These are phyloP conservation scores for Thelonectria rubi DNA, from an alignment of 2,329 filamentous ascomycete genomes.

Conservation along the genomic window DNA sequence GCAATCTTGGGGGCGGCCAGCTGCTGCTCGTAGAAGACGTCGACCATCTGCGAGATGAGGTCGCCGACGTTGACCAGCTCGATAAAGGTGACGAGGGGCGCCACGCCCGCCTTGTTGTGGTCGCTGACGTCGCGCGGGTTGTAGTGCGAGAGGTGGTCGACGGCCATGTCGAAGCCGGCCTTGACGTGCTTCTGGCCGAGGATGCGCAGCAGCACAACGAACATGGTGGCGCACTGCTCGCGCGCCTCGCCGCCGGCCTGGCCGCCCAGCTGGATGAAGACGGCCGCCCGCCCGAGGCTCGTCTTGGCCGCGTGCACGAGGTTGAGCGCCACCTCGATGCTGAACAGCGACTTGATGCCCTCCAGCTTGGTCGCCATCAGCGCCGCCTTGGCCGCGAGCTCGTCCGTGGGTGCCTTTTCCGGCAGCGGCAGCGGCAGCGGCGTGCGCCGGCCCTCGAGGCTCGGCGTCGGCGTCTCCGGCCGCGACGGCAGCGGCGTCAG, in stretches of 20 bases:
- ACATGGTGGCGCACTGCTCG: slow-evolving; percentile 90
- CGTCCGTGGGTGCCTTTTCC: slow-evolving; percentile 81
- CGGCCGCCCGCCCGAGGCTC: slow-evolving; percentile 83
- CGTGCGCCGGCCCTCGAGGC: slow-evolving; percentile 51
- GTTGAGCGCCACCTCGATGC: slow-evolving; percentile 91
- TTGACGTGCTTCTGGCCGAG: slow-evolving; percentile 89
- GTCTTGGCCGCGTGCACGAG: slow-evolving; percentile 89
- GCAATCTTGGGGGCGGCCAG: slow-evolving; percentile 82
- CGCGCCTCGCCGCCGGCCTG: slow-evolving; percentile 83
- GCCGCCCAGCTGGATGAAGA: slow-evolving; percentile 83
- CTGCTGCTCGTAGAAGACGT: slow-evolving; percentile 98
- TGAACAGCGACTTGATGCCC: slow-evolving; percentile 94
- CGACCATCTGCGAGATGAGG: slow-evolving; percentile 97
- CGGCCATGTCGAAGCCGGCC: slow-evolving; percentile 91
- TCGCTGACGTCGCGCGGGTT: slow-evolving; percentile 85
- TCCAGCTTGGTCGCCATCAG: slow-evolving; percentile 95
- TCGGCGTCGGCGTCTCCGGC: slow-evolving; percentile 59
- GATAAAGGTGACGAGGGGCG: slow-evolving; percentile 92
- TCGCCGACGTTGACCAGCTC: slow-evolving; percentile 98
- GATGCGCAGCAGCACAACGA: slow-evolving; percentile 83
- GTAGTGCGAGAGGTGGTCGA: slow-evolving; percentile 89
- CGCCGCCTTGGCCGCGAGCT: slow-evolving; percentile 95
- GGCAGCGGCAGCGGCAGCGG: slow-evolving; percentile 56
- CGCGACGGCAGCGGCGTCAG: slow-evolving; percentile 54
- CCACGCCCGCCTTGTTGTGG: slow-evolving; percentile 77